Percentiles rank a stretch among this genome's conserved stretches.
phyloP scores from a whole-genome alignment of 257 asterid genomes.

The Euphrasia confusa region DNA sequence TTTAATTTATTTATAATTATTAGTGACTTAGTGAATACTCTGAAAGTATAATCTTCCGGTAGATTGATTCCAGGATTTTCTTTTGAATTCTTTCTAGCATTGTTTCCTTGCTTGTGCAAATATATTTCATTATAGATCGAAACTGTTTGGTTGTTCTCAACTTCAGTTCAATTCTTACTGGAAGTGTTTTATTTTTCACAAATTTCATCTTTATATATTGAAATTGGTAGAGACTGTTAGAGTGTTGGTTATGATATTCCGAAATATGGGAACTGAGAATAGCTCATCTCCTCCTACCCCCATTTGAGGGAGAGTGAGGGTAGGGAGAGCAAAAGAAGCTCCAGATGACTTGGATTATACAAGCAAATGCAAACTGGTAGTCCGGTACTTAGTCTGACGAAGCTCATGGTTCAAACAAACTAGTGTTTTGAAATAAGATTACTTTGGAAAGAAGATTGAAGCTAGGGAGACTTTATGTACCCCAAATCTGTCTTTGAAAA shows the following conservation, averaged over 20 bases:
- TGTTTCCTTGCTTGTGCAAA: not conserved
- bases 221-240: no score
- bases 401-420: slow-evolving; percentile 9
- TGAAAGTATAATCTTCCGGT: slow-evolving; percentile 5
- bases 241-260: no score
- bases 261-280: no score
- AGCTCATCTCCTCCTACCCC: no score
- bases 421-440: slow-evolving; percentile 13
- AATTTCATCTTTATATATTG: no score
- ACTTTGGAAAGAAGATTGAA: slow-evolving; percentile 9
- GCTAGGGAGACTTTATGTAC: slow-evolving; percentile 1
- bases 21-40: not conserved
- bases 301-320: not conserved
- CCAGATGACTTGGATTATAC: no score
- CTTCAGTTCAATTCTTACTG: no score
- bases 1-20: not conserved
- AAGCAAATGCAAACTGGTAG: not conserved
- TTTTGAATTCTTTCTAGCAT: not conserved
- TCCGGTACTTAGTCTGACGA: not conserved
- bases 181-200: no score
- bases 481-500: slow-evolving; percentile 13
- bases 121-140: not conserved
- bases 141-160: not conserved
- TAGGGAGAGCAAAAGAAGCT: not conserved
- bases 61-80: slow-evolving; percentile 5